These are phyloP conservation scores for Starmerella stellata DNA, from an alignment of 805 yeast species.

Conservation along the genomic window DNA sequence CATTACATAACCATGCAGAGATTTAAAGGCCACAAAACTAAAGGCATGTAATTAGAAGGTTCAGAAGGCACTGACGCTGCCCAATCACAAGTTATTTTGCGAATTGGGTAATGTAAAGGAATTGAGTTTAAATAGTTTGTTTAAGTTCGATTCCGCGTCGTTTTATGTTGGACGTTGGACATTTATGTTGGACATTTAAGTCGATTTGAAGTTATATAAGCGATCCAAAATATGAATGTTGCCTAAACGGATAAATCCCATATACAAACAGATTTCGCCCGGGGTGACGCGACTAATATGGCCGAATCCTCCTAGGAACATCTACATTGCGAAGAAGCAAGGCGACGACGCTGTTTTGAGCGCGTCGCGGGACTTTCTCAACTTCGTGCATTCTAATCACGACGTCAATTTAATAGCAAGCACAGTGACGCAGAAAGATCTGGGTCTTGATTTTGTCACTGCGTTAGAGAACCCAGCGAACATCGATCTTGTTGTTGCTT, in stretches of 20 bases:
- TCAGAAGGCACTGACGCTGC: no score
- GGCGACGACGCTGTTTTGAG: conserved; percentile 45
- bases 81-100: no score
- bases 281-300: conserved; percentile 32
- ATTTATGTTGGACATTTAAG: no score
- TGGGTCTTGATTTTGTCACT: conserved; percentile 20
- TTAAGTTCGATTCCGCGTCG: no score
- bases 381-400: conserved; percentile 39
- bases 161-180: no score
- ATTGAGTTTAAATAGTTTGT: no score
- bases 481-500: conserved; percentile 64
- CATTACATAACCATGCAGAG: no score
- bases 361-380: conserved; percentile 50
- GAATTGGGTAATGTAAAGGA: no score
- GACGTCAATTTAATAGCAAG: conserved; percentile 61
- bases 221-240: no score
- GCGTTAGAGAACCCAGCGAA: conserved; percentile 39
- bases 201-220: no score
- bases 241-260: conserved; percentile 12
- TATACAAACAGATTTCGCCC: conserved; percentile 3
- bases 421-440: conserved; percentile 55
- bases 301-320: conserved; percentile 56
- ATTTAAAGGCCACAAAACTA: no score
- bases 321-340: conserved; percentile 72
- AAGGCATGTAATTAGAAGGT: no score